These are phyloP conservation scores for Hypoxylon fuscum DNA, from an alignment of 495 filamentous ascomycete species.

Conservation along the genomic window DNA sequence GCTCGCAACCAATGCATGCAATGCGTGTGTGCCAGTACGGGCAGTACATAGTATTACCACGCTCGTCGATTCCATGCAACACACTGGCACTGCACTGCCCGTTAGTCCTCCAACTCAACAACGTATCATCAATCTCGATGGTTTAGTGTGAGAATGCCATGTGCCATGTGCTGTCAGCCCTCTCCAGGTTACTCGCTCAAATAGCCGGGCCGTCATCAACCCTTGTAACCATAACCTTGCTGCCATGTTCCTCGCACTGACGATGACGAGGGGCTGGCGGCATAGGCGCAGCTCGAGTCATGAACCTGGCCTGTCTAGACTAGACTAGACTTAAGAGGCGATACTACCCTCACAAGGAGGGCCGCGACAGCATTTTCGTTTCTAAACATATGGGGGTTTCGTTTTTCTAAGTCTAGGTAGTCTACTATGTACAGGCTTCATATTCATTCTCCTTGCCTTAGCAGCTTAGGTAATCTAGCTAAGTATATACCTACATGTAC, in stretches of 20 bases:
- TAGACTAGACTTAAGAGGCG: slow-evolving; percentile 3
- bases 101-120: slow-evolving; percentile 3
- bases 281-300: slow-evolving; percentile 15
- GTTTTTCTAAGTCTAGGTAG: not conserved
- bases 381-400: not conserved
- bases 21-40: not conserved
- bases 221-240: slow-evolving; percentile 25
- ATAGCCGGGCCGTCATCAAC: slow-evolving; percentile 20
- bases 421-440: not conserved
- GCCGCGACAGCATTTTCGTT: slow-evolving; percentile 1
- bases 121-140: slow-evolving; percentile 32
- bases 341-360: not conserved
- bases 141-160: slow-evolving; percentile 22
- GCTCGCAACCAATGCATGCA: not conserved
- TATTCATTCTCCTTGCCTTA: not conserved
- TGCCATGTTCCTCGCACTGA: slow-evolving; percentile 19
- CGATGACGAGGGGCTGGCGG: slow-evolving; percentile 15
- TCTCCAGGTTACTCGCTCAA: slow-evolving; percentile 30
- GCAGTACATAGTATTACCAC: not conserved
- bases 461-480: not conserved
- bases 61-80: not conserved
- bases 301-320: slow-evolving; percentile 2
- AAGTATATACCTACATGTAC: not conserved
- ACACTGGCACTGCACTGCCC: slow-evolving; percentile 3
- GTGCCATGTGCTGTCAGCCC: slow-evolving; percentile 42